Percentiles rank a stretch among this genome's conserved stretches.
These are phyloP conservation scores for Lodderomyces metapsilosis DNA, from an alignment of 1,139 yeast species.

Conservation along the genomic window DNA sequence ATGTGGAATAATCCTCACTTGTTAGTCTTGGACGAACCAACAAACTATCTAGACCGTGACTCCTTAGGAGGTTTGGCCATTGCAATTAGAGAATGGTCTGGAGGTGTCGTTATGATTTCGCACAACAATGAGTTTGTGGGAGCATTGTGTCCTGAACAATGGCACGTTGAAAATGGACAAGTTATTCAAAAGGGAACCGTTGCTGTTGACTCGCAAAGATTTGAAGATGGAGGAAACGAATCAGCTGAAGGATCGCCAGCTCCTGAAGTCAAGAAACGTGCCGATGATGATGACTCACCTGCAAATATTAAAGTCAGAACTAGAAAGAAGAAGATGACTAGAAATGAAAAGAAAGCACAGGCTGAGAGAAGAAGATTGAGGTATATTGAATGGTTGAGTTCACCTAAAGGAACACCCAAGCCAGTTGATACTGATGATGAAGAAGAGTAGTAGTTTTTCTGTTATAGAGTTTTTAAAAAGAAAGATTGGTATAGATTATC, in stretches of 20 bases:
- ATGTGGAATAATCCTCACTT: slow-evolving; percentile 99
- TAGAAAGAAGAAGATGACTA: slow-evolving; percentile 94
- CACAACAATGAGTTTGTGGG: slow-evolving; percentile 97
- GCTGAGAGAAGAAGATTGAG: slow-evolving; percentile 93
- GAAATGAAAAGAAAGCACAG: slow-evolving; percentile 90
- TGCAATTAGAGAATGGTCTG: slow-evolving; percentile 96
- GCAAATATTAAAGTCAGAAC: slow-evolving; percentile 90
- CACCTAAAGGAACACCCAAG: slow-evolving; percentile 97
- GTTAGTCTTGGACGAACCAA: slow-evolving; percentile 95
- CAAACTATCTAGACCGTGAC: slow-evolving; percentile 89
- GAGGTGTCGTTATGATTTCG: slow-evolving; percentile 98
- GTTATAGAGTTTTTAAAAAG: neutral
- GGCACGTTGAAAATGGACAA: slow-evolving; percentile 93
- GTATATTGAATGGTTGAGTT: slow-evolving; percentile 89
- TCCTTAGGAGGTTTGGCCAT: slow-evolving; percentile 96
- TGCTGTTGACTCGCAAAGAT: slow-evolving; percentile 72
- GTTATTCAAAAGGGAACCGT: slow-evolving; percentile 81
- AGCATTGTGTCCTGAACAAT: slow-evolving; percentile 96
- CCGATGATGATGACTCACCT: slow-evolving; percentile 84
- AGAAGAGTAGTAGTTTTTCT: slow-evolving; percentile 34
- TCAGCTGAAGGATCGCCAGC: slow-evolving; percentile 21
- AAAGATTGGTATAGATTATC: neutral
- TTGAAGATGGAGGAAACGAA: slow-evolving; percentile 67
- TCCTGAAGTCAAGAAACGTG: slow-evolving; percentile 38
- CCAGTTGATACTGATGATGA: slow-evolving; percentile 94